Percentiles rank a stretch among this genome's conserved stretches.
These are phyloP conservation scores for Oemleria cerasiformis DNA, from an alignment of 306 rosid species.

Conservation along the genomic window DNA sequence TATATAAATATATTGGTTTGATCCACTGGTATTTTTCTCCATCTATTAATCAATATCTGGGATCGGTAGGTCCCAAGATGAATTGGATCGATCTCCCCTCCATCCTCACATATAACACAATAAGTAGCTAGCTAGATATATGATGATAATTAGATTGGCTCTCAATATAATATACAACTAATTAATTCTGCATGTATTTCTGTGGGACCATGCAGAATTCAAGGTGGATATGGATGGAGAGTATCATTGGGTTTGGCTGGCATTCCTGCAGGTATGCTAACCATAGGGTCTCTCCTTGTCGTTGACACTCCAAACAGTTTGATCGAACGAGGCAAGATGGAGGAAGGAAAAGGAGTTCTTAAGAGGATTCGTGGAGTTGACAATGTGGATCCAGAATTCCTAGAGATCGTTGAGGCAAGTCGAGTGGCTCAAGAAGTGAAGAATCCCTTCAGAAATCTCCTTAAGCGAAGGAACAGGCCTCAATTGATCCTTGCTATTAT, in stretches of 20 bases:
- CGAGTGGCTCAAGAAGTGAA: slow-evolving; percentile 42
- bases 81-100: too few species aligned
- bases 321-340: slow-evolving; percentile 52
- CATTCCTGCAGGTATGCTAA: slow-evolving; percentile 46
- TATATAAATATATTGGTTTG: not conserved
- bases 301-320: slow-evolving; percentile 60
- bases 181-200: not conserved
- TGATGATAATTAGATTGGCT: too few species aligned
- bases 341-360: slow-evolving; percentile 46
- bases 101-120: too few species aligned
- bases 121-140: too few species aligned
- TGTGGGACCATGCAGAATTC: slow-evolving; percentile 27
- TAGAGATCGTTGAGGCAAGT: slow-evolving; percentile 53
- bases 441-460: slow-evolving; percentile 40
- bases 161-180: not conserved
- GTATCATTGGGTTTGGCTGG: slow-evolving; percentile 54
- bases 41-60: too few species aligned
- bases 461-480: slow-evolving; percentile 53
- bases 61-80: too few species aligned
- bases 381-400: slow-evolving; percentile 48
- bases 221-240: slow-evolving; percentile 71
- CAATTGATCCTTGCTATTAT: slow-evolving; percentile 39
- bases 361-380: slow-evolving; percentile 57
- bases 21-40: too few species aligned
- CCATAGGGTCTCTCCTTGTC: slow-evolving; percentile 41